A percentile compares a stretch with the other conserved stretches of the same genome.
Evolutionary conservation across 768 basidiomycete genomes (phyloP).

Genomic region (Pleurotus citrinopileatus): DNA sequence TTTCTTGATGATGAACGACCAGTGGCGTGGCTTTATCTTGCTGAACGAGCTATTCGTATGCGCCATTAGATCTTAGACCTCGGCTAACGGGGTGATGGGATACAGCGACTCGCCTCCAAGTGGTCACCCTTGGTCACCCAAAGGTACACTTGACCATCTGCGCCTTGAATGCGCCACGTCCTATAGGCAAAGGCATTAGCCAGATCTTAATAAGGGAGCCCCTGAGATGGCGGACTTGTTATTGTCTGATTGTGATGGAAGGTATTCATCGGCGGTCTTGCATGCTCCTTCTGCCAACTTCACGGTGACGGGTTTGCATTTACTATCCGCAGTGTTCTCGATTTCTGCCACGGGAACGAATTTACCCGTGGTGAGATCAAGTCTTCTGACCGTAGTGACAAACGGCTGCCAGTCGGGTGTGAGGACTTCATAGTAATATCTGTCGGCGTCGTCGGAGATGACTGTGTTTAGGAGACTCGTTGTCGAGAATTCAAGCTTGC

Average conservation of each 20-base stretch:
- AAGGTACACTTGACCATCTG: neutral
- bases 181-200: neutral
- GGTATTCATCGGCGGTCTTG: too few species aligned
- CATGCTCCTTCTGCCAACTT: neutral
- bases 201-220: neutral
- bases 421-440: constrained; percentile 8
- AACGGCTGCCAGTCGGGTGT: constrained; percentile 3
- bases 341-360: neutral
- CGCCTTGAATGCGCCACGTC: neutral
- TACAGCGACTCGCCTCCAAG: neutral
- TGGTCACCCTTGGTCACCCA: constrained; percentile 2
- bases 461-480: constrained; percentile 3
- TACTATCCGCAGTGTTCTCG: neutral
- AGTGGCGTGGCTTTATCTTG: neutral
- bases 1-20: constrained; percentile 2
- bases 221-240: neutral
- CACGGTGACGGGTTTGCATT: neutral
- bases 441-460: neutral
- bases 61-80: neutral
- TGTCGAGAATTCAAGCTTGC: constrained; percentile 3
- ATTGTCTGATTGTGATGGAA: neutral
- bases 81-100: neutral
- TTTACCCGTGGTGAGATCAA: neutral
- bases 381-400: neutral
- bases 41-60: neutral